Base-by-base conservation (phyloP, 768 basidiomycete genomes). In the Lactarius deliciosus region DNA sequence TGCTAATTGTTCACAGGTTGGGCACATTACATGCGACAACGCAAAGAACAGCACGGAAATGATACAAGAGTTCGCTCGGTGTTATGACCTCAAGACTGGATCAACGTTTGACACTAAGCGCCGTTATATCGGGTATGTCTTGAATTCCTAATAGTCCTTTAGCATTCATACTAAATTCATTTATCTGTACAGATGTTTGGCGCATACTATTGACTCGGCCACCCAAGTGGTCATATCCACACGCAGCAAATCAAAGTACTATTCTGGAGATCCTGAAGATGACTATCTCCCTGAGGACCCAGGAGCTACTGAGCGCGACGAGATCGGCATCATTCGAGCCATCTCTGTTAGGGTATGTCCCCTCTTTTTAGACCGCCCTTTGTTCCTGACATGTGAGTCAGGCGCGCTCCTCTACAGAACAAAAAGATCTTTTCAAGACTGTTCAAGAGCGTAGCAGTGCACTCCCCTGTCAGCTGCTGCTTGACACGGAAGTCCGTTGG, bases 111-210 rank as follows among this genome's bases (percentile, higher is more conserved):
- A 47, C 45, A 11, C 4, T 22, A 7, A 22, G 4, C n/a, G n/a
- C n/a, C 45, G 45, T 22, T 47, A 47, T 47, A 47, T 47, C 10
- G 10, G 45, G 45, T 47, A 22, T 47, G 20, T 11, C n/a, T 22
- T 11, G 18, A n/a, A 45, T 22, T 22, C 10, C 20, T 22, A 3
- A 9, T 22, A 3, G 20, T n/a, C 15, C 18, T 47, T 47, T 22
- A 3, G n/a, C 7, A n/a, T 11, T 47, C n/a, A 22, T 11, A 20
- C 7, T 10, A n/a, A 20, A 4, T 11, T 20, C 10, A n/a, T 47
- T 40, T 40, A 40, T 15, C 38, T 20, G 45, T 47, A 47, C 45
- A 63, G 62, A n/a, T 63, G 62, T 45, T 20, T 63, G 3, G 54
- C 62, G 1, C 62, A 63, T 43, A 10, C 34, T 10, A 57, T 63